A percentile compares a stretch with the other conserved stretches of the same genome.
phyloP scores from a whole-genome alignment of 306 rosid species.

The Rubus parviflorus region DNA sequence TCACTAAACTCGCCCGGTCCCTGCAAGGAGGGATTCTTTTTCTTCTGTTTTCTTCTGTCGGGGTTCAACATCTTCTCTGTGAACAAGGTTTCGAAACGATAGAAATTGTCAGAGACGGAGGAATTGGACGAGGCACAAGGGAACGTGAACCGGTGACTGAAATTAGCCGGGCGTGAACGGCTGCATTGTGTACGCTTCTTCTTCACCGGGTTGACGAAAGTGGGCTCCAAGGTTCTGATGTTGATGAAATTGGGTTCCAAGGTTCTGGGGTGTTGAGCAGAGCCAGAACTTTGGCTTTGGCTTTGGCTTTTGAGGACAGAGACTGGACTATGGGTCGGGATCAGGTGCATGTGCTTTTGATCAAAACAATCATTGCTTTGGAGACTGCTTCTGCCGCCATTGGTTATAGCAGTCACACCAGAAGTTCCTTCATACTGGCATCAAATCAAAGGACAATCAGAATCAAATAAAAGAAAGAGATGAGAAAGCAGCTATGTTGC shows the following conservation, averaged over 20 bases:
- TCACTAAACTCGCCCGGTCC: conserved; percentile 14
- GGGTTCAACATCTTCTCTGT: conserved; percentile 29
- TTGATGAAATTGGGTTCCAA: conserved; percentile 40
- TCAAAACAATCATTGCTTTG: conserved; percentile 21
- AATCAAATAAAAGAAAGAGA: conserved; percentile 2
- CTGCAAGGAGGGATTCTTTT: conserved; percentile 30
- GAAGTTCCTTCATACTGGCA: conserved; percentile 31
- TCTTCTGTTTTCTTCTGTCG: conserved; percentile 35
- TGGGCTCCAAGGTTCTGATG: conserved; percentile 35
- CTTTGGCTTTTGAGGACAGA: conserved; percentile 71
- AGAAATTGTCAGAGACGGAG: conserved; percentile 23
- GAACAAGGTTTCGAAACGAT: conserved; percentile 12
- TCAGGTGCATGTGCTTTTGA: conserved; percentile 40
- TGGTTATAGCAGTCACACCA: conserved; percentile 14
- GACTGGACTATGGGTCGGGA: conserved; percentile 65
- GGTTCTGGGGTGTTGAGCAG: conserved; percentile 44
- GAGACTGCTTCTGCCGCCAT: neutral
- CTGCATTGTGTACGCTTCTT: conserved; percentile 64
- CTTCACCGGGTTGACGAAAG: conserved; percentile 21
- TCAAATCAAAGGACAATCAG: conserved; percentile 5
- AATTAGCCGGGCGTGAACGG: conserved; percentile 49
- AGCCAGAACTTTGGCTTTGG: conserved; percentile 65
- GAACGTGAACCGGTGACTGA: conserved; percentile 18
- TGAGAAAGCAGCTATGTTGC: neutral
- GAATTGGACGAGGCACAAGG: conserved; percentile 21